Base-by-base conservation (phyloP, 1,284 basidiomycete species). In the Clitocybe nebularis region DNA sequence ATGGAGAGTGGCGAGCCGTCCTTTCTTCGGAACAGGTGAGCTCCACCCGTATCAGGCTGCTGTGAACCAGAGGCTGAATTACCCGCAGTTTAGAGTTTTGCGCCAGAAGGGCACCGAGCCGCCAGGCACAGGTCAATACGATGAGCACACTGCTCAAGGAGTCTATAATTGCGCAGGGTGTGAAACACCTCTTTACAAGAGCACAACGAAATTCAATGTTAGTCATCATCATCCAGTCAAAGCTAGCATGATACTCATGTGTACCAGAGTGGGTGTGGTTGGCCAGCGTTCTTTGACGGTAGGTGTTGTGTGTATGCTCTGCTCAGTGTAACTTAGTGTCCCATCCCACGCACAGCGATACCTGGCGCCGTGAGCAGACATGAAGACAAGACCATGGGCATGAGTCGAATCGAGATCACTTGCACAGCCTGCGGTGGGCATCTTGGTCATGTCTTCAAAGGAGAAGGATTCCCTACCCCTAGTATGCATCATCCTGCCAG, bases 221-320 rank as follows among this genome's bases (percentile, higher is more conserved):
- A 16, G 67, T 53, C 45, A 4, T 45, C 11, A 11, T 17, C 6
- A 24, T 20, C 20, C 7, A 30, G n/a, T 16, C 34, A 19, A 22
- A 6, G 8, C 16, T 14, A 17, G 9, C 7, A n/a, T 22, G 19
- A 33, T 32, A 9, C 14, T 17, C 19, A 38, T 5, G 36, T 34
- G 19, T 33, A 8, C n/a, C 41, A 75, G 73, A 92, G 88, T 44
- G 91, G 92, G 7, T 97, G 93, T 57, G 93, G 93, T 22, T 97
- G 93, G 93, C 93, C 93, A n/a, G 93, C 93, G 0, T 97, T 94
- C 74, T 97, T 88, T 60, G 93, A 95, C 58, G 85, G 86, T 86
- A 44, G 39, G n/a, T n/a, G 63, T 53, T 11, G 30, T 19, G 3
- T 25, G 25, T 30, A 9, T 11, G 5, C 1, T 21, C 17, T 21